Base-by-base conservation (phyloP, 768 basidiomycete genomes). In the Heimioporus sp. region DNA sequence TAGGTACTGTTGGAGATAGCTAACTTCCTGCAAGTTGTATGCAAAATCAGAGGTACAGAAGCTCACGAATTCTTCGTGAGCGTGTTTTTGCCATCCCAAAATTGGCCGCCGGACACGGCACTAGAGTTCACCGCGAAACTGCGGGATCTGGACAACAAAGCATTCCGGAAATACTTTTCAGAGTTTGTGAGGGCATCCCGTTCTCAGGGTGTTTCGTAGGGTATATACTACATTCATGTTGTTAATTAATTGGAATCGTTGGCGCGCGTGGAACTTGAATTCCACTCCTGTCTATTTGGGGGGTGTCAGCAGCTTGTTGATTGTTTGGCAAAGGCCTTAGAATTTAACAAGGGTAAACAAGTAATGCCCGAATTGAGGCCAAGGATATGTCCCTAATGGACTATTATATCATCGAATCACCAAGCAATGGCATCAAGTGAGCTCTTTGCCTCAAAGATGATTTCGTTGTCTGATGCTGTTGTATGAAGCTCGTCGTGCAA, bases 1-100 rank as follows among this genome's bases (percentile, higher is more conserved):
- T 56, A 98, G 94, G 87, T 95, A 48, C 74, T 98, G 19, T 82
- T 90, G 58, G 97, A 99, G 66, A 87, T 98, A 49, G 88, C 90
- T 42, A 85, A 82, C 60, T 79, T 98, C 43, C 73, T 98, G 37
- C 91, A 97, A 65, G 76, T 80, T 0, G 79, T 96, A 9, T 80
- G 82, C 57, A 85, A 83, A 65, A 85, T 82, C 12, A 76, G 97
- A 56, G 90, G 90, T 1, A 70, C 80, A 45, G 96, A 98, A 73
- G 88, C 88, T 0, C 82, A 87, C 65, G 80, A 86, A 48, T 96
- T 87, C 69, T 82, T 99, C 62, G 70, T 85, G 12, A 76, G 75
- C 46, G 81, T 85, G 28, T 92, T 92, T 71, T 80, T 99, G 17
- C 95, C 97, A 2, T 83, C 92, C 10, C 85, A 96, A 72, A 82